Base-by-base conservation (phyloP, 2,329 filamentous ascomycete species). In the Diatrype stigma region DNA sequence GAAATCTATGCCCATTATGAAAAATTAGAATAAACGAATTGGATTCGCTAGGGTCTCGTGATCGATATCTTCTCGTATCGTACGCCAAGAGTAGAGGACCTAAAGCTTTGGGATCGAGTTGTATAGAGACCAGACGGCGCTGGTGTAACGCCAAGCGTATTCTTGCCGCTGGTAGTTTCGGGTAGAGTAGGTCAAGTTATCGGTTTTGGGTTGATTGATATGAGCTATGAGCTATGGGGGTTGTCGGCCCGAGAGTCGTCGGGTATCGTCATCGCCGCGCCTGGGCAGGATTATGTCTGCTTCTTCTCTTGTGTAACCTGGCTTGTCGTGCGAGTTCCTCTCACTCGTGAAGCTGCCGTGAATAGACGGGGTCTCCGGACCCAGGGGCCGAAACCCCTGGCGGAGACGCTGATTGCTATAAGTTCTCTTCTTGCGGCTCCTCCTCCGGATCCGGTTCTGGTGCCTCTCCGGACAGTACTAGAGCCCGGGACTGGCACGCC, bases 401-500 rank as follows among this genome's bases (percentile, higher is more conserved):
- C 51, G 79, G 76, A 60, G 78, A 80, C 70, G 74, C 67, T 67
- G 76, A 79, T 71, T 80, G 79, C 71, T 80, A 78, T 73, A 80
- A 74, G 65, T 69, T 67, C 58, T 67, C 64, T 50, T 65, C 63
- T 50, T 54, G 61, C 42, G 61, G 59, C 30, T 66, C 63, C 38
- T 63, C 63, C 42, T 54, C 55, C 42, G 60, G 40, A 21, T 44
- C 40, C 3, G 22, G 40, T 44, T 44, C 40, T 19, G 40, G 40
- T 11, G 40, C 57, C 48, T 74, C 76, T 34, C 72, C 75, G 38
- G 72, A 62, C 42, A 92, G 70, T 70, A 90, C 81, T 52, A 80
- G 73, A 30, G 85, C 86, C 62, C 90, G 87, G 64, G 96, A 90
- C 68, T 87, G 87, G 72, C 92, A 96, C 42, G 91, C 90, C 34